phyloP scores from a whole-genome alignment of 140 eudicot species.

The Erigeron philadelphicus region DNA sequence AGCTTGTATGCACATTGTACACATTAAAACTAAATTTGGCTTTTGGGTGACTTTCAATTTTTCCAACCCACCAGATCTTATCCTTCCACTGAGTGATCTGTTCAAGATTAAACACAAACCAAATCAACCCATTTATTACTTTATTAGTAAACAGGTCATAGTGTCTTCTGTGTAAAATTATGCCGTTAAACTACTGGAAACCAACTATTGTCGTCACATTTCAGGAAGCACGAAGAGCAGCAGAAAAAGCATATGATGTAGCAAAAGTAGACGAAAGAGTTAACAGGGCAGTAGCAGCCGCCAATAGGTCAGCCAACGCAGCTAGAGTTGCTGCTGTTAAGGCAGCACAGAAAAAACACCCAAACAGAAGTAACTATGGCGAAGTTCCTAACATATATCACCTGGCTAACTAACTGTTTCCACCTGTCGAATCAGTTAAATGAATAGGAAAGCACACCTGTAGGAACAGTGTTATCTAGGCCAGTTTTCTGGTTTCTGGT shows the following conservation, averaged over 20 bases:
- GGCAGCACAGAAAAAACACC: conserved; percentile 81
- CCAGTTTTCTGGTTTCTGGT: background rate
- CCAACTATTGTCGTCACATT: background rate
- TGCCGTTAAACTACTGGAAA: background rate
- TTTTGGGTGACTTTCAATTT: no score
- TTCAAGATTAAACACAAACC: background rate
- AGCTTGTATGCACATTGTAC: no score
- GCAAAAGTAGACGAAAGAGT: conserved; percentile 89
- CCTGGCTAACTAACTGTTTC: conserved; percentile 13
- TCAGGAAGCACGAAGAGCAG: conserved; percentile 90
- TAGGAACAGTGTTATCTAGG: background rate
- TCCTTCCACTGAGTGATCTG: no score
- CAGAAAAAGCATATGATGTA: conserved; percentile 79
- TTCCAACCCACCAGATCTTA: no score
- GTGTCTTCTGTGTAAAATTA: background rate
- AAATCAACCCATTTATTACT: background rate
- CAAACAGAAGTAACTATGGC: conserved; percentile 34
- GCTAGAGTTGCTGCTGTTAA: conserved; percentile 94
- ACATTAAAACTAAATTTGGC: no score
- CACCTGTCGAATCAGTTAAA: conserved; percentile 1
- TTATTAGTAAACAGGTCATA: background rate
- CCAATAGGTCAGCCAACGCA: conserved; percentile 90
- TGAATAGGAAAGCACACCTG: background rate
- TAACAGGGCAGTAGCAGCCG: conserved; percentile 75
- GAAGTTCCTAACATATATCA: conserved; percentile 36